A percentile compares a stretch with the other conserved stretches of the same genome.
Evolutionary conservation across 225 moss, liverwort and hornwort species (phyloP).

Genomic region (Antitrichia curtipendula): DNA sequence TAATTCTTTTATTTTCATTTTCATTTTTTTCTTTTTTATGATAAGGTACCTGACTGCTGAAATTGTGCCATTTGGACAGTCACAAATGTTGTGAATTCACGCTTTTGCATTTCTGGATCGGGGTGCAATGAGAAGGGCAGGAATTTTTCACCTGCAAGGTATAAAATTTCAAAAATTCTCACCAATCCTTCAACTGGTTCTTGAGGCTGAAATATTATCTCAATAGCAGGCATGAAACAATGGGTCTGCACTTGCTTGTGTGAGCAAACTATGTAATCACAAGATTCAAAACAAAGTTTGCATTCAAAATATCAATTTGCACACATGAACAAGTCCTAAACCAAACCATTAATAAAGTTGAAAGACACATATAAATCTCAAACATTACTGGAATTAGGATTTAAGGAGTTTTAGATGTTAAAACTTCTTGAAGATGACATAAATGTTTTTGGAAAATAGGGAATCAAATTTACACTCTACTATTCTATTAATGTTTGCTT

Average conservation of each 20-base stretch:
- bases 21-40: background rate
- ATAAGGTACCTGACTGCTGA: background rate
- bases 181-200: background rate
- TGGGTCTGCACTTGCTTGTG: background rate
- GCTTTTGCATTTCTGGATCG: background rate
- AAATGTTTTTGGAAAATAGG: background rate
- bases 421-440: background rate
- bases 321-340: background rate
- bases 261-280: background rate
- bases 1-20: background rate
- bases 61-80: background rate
- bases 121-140: background rate
- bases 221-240: background rate
- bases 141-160: background rate
- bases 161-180: background rate
- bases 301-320: background rate
- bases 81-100: background rate
- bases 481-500: background rate
- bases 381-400: background rate
- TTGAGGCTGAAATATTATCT: background rate
- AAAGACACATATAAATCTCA: background rate
- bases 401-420: background rate
- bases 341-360: background rate
- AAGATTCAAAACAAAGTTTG: background rate
- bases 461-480: background rate